These are phyloP conservation scores for Eucalyptus marginata DNA, from an alignment of 345 rosid species.

Conservation along the genomic window DNA sequence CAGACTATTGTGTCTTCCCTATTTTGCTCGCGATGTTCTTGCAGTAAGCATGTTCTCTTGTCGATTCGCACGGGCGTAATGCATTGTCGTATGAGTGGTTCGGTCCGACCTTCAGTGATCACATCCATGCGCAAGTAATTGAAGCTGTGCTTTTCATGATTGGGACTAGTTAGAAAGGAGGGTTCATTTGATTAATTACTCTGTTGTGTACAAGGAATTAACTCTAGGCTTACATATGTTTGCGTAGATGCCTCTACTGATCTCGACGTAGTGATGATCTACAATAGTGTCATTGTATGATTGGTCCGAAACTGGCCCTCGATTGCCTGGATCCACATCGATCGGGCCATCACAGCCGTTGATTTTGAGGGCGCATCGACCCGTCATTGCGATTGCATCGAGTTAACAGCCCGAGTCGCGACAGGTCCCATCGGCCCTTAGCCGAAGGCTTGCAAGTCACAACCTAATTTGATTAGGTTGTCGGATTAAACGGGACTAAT, in stretches of 20 bases:
- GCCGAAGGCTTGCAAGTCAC: neutral
- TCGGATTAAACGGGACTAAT: neutral
- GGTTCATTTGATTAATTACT: neutral
- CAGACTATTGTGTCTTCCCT: neutral
- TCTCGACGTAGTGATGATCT: neutral
- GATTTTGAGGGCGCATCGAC: neutral
- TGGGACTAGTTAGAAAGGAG: neutral
- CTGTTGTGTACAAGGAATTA: neutral
- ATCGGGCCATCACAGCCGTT: neutral
- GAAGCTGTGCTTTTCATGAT: neutral
- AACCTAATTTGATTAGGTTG: neutral
- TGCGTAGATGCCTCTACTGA: neutral
- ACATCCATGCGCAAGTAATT: neutral
- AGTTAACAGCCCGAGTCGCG: neutral
- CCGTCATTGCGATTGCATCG: neutral
- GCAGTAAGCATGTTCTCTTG: neutral
- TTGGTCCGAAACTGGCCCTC: neutral
- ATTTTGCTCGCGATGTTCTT: neutral
- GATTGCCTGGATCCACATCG: neutral
- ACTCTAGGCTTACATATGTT: neutral
- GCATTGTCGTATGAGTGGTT: neutral
- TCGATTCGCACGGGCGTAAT: neutral
- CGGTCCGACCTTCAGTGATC: neutral
- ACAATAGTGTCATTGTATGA: too few species aligned
- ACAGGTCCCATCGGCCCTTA: neutral